Conservation (phyloP, 768 basidiomycete species). For the Hydnomerulius pinastri region DNA sequence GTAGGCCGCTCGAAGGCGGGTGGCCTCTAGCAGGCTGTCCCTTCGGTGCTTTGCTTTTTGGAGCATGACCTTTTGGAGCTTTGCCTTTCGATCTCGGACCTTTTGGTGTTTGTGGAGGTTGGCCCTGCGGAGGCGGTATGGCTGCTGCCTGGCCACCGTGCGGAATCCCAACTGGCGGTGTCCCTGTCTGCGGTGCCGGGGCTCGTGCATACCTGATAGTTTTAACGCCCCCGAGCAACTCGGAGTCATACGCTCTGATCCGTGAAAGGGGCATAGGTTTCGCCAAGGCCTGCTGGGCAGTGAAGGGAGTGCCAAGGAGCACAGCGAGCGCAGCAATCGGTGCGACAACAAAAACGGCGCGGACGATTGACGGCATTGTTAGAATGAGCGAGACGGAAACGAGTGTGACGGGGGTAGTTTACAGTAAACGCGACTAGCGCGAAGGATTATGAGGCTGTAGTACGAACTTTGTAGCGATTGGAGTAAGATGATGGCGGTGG, state of each 20-base stretch:
- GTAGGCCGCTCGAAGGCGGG: neutral
- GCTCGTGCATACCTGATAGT: neutral
- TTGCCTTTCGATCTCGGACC: neutral
- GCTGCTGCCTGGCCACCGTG: neutral
- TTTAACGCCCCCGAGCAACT: neutral
- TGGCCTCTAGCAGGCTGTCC: neutral
- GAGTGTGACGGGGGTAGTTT: constrained; percentile 15
- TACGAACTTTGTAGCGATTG: constrained; percentile 3
- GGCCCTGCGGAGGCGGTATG: no score
- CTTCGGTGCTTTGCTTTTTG: neutral
- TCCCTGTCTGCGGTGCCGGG: neutral
- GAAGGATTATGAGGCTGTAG: constrained; percentile 19
- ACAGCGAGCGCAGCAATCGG: constrained; percentile 42
- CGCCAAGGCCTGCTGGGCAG: constrained; percentile 23
- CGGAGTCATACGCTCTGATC: neutral
- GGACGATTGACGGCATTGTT: constrained; percentile 38
- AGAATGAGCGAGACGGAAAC: constrained; percentile 11
- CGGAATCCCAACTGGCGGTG: neutral
- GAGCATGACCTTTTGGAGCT: neutral
- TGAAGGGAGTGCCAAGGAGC: constrained; percentile 29
- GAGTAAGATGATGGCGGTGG: constrained; percentile 19
- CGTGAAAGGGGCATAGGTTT: constrained; percentile 3
- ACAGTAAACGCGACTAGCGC: constrained; percentile 31
- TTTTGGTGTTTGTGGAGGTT: neutral
- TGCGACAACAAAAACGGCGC: constrained; percentile 41